Evolutionary conservation across 306 rosid genomes (phyloP).

Genomic region (Biancaea sappan): DNA sequence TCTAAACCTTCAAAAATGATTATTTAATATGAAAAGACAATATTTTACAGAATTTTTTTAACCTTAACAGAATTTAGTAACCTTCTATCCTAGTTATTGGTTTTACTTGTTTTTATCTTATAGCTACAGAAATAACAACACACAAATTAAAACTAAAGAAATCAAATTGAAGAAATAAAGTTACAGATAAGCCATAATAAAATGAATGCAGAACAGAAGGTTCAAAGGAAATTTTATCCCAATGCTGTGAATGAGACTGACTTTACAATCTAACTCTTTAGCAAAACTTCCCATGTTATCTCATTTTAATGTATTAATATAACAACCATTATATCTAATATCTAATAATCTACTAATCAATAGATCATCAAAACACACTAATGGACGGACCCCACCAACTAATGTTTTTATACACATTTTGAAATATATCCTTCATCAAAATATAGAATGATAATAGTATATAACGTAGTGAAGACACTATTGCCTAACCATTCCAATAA

Average conservation of each 20-base stretch:
- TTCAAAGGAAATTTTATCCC: slow-evolving; percentile 7
- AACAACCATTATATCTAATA: neutral
- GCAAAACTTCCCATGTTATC: slow-evolving; percentile 7
- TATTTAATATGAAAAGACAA: neutral
- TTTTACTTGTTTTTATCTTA: neutral
- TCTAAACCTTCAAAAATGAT: too few relatives aligned
- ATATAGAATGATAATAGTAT: slow-evolving; percentile 7
- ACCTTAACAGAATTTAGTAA: neutral
- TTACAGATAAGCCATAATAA: neutral
- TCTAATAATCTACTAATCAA: neutral
- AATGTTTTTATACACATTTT: neutral
- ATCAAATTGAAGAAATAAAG: neutral
- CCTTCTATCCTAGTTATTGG: neutral
- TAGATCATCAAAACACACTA: neutral
- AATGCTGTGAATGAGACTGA: neutral
- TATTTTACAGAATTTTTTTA: too few relatives aligned
- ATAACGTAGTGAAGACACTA: neutral
- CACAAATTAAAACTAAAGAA: neutral
- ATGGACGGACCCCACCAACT: neutral
- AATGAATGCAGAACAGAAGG: neutral
- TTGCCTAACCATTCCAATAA: neutral
- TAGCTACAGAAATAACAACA: neutral
- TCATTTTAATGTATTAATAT: neutral
- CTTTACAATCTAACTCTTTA: neutral
- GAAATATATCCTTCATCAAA: neutral